phyloP scores from a whole-genome alignment of 805 yeast genomes.

The Isabelozyma gotoi region DNA sequence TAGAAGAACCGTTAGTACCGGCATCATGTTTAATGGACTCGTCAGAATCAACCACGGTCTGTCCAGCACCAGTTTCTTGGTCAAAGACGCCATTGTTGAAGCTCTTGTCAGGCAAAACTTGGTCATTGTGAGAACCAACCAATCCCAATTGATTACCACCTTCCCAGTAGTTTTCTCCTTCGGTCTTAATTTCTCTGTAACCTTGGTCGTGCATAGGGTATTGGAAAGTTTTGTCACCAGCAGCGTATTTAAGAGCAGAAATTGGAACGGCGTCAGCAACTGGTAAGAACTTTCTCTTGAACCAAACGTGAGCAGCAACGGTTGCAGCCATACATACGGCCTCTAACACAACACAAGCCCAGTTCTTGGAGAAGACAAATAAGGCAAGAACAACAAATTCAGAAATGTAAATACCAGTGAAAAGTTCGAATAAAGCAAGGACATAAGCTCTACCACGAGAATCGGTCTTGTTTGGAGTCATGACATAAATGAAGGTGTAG shows the following conservation, averaged over 20 bases:
- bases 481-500: slow-evolving; percentile 65
- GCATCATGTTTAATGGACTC: background rate
- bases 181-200: slow-evolving; percentile 49
- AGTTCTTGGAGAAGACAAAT: slow-evolving; percentile 73
- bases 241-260: slow-evolving; percentile 53
- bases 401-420: slow-evolving; percentile 69
- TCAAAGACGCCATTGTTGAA: background rate
- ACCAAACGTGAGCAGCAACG: slow-evolving; percentile 56
- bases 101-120: slow-evolving; percentile 12
- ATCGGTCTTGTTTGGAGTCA: slow-evolving; percentile 55
- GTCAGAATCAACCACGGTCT: slow-evolving; percentile 1
- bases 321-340: slow-evolving; percentile 59
- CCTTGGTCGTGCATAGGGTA: slow-evolving; percentile 73
- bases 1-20: background rate
- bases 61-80: slow-evolving; percentile 9
- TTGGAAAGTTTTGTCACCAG: slow-evolving; percentile 39
- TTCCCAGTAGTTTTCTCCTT: slow-evolving; percentile 50
- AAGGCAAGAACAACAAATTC: slow-evolving; percentile 69
- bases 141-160: slow-evolving; percentile 44
- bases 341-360: slow-evolving; percentile 77
- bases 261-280: slow-evolving; percentile 69
- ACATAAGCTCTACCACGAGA: slow-evolving; percentile 75
- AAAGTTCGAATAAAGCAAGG: slow-evolving; percentile 67
- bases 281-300: slow-evolving; percentile 60
- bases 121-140: slow-evolving; percentile 16